Base-by-base conservation (phyloP, 225 moss, liverwort and hornwort species). In the Sphagnum tenellum region DNA sequence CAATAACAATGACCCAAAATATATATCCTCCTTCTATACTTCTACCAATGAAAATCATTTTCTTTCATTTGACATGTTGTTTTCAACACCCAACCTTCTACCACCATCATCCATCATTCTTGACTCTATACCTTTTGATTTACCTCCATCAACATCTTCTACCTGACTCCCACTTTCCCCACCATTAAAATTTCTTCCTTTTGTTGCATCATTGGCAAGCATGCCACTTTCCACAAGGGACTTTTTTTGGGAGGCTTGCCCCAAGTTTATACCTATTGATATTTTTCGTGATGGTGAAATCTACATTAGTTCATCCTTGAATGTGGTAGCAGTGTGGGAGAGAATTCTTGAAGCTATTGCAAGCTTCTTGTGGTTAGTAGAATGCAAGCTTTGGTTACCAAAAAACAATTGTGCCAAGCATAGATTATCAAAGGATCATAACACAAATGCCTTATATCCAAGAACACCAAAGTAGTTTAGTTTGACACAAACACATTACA, bases 1-100 rank as follows among this genome's bases (percentile, higher is more conserved):
- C 48, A 77, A 71, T 62, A 89, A 64, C 62, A 98, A 62, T 9
- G 79, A 75, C 54, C 98, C 93, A 55, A 86, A 66, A 68, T 98
- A 83, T 5, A 80, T 80, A 75, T 93, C 98, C 63, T 93, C 98
- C 74, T 93, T 90, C 93, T 90, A 90, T 10, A 90, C 92, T 69
- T 96, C 96, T 46, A 88, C 80, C 68, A 93, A 73, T 51, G 93
- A 81, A 14, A 81, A 89, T 1, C 72, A 53, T 72, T 90, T 96
- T 50, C 83, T 88, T 70, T 68, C 76, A 60, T 73, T 66, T 0
- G 71, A 62, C 75, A 73, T 81, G 55, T 69, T 72, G 12, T 72
- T 46, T 62, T 68, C 78, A 44, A 49, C 69, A 6, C 76, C 60
- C 14, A 70, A 71, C 67, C 87, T 83, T 69, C 78, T 77, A 62